A percentile compares a stretch with the other conserved stretches of the same genome.
These are phyloP conservation scores for Phytopythium litorale DNA, from an alignment of 352 stramenopile genomes.

Conservation along the genomic window DNA sequence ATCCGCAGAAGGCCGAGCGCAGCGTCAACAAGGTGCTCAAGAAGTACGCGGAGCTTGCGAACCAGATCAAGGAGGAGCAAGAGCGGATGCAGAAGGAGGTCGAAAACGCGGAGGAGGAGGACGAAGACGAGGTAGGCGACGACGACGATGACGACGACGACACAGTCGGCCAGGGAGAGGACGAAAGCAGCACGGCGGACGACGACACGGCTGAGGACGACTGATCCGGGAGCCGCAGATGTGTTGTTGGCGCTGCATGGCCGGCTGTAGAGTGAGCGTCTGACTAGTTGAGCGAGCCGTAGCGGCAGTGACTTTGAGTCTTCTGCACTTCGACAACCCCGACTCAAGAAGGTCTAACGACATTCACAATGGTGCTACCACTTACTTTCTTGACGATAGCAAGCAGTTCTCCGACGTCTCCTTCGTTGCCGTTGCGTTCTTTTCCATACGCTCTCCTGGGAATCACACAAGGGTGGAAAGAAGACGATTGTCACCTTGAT, in stretches of 20 bases:
- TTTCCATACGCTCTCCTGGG: too few species aligned
- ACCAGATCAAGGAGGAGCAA: slow-evolving; percentile 63
- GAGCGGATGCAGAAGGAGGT: slow-evolving; percentile 51
- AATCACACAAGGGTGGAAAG: too few species aligned
- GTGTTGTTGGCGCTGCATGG: not conserved
- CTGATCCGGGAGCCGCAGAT: not conserved
- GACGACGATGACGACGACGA: slow-evolving; percentile 18
- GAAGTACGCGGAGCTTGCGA: slow-evolving; percentile 62
- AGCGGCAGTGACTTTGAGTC: not conserved
- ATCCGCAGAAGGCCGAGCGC: slow-evolving; percentile 59
- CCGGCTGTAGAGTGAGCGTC: not conserved
- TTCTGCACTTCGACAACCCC: not conserved
- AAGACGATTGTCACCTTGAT: too few species aligned
- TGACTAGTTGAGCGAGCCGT: not conserved
- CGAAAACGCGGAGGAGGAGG: slow-evolving; percentile 28
- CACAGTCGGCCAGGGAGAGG: slow-evolving; percentile 1
- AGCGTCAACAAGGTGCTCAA: slow-evolving; percentile 69
- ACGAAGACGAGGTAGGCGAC: slow-evolving; percentile 17
- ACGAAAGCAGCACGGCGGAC: slow-evolving; percentile 14
- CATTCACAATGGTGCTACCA: not conserved
- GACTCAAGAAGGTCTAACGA: not conserved
- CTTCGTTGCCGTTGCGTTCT: too few species aligned
- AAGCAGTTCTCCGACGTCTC: too few species aligned
- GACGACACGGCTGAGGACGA: slow-evolving; percentile 15
- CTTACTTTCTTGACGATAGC: too few species aligned